These are phyloP conservation scores for Fusarium sp. DNA, from an alignment of 2,329 filamentous ascomycete genomes.

Conservation along the genomic window DNA sequence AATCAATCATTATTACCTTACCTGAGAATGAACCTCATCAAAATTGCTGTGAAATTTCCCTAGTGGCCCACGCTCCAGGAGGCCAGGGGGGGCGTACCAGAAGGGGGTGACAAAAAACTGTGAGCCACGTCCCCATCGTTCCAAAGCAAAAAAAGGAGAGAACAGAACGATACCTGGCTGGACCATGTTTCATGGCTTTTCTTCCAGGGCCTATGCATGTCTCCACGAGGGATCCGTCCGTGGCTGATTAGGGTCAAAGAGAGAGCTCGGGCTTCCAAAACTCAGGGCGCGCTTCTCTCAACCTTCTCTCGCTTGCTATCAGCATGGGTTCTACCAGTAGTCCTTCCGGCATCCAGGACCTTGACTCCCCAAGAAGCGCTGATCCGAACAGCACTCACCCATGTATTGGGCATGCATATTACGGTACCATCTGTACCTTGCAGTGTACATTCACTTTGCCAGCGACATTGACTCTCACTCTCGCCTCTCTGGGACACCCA, in stretches of 20 bases:
- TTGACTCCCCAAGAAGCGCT: constrained; percentile 19
- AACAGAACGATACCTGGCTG: constrained; percentile 28
- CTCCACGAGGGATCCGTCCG: constrained; percentile 32
- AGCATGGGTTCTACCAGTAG: constrained; percentile 19
- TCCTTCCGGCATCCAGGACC: constrained; percentile 15
- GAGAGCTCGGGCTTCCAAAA: constrained; percentile 26
- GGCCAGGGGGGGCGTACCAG: constrained; percentile 19
- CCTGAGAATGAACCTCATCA: constrained; percentile 34
- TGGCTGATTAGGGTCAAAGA: constrained; percentile 28
- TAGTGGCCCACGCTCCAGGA: constrained; percentile 11
- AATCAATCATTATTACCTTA: constrained; percentile 18
- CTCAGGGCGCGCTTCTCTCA: constrained; percentile 31
- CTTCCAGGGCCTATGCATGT: constrained; percentile 32
- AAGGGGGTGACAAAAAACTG: constrained; percentile 31
- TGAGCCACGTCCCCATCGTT: constrained; percentile 14
- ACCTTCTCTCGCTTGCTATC: constrained; percentile 30
- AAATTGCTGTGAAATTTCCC: constrained; percentile 36
- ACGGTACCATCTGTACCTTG: constrained; percentile 7
- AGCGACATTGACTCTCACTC: constrained; percentile 10
- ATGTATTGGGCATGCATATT: background rate
- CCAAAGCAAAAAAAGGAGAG: constrained; percentile 33
- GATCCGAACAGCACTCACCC: constrained; percentile 21
- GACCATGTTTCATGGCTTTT: constrained; percentile 38
- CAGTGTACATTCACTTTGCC: background rate
- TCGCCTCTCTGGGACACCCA: constrained; percentile 28